These are phyloP conservation scores for Fusarium sp. DNA, from an alignment of 2,329 filamentous ascomycete genomes.

Conservation along the genomic window DNA sequence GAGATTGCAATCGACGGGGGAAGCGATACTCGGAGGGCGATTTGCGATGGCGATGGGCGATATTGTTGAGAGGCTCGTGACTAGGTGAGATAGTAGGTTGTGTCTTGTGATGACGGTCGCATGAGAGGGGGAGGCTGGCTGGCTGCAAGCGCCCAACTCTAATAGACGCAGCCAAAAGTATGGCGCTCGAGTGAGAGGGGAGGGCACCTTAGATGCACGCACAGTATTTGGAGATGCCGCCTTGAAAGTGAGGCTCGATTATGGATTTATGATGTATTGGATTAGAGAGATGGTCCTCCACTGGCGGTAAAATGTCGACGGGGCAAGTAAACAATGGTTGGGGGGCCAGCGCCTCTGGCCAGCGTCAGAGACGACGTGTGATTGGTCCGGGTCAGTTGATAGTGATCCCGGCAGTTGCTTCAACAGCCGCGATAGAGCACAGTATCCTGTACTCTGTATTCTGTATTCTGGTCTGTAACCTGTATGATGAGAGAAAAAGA, in stretches of 20 bases:
- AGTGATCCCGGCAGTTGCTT: constrained; percentile 8
- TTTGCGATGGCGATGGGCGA: constrained; percentile 2
- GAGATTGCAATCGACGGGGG: constrained; percentile 2
- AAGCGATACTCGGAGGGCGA: not conserved
- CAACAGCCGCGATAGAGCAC: not conserved
- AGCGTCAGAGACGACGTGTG: not conserved
- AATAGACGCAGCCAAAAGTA: constrained; percentile 15
- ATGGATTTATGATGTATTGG: constrained; percentile 17
- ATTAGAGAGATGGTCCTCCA: not conserved
- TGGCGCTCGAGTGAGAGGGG: not conserved
- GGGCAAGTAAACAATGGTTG: constrained; percentile 27
- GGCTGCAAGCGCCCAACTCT: constrained; percentile 25
- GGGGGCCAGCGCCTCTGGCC: constrained; percentile 29
- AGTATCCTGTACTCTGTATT: not conserved
- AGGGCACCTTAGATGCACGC: not conserved
- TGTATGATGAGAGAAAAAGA: not conserved
- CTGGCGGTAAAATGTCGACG: constrained; percentile 4
- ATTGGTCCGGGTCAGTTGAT: constrained; percentile 23
- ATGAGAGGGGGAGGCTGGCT: constrained; percentile 13
- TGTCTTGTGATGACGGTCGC: constrained; percentile 30
- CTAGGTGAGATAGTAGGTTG: constrained; percentile 21
- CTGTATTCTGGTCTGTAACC: not conserved
- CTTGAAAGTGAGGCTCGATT: constrained; percentile 24
- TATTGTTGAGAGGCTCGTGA: constrained; percentile 22
- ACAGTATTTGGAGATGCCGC: constrained; percentile 3